Conservation (phyloP, 352 stramenopile species). For the Phytophthora idaei region DNA sequence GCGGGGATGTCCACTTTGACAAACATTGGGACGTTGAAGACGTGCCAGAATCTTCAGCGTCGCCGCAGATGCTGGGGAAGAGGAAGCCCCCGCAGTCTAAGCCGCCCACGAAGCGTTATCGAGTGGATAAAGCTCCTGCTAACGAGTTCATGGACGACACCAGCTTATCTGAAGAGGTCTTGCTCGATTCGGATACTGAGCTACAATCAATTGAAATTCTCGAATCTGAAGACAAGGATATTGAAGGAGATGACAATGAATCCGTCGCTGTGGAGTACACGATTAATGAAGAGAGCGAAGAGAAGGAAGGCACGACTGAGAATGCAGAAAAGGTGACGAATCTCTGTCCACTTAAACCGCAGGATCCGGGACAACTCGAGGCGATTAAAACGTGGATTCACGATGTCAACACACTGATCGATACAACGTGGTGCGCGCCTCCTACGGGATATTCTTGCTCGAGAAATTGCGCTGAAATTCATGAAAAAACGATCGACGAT, state of each 20-base stretch:
- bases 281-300: neutral
- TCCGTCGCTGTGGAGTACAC: neutral
- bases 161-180: neutral
- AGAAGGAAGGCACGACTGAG: neutral
- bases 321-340: neutral
- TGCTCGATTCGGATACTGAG: neutral
- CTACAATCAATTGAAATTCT: neutral
- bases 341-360: conserved; percentile 14
- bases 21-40: neutral
- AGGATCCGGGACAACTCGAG: conserved; percentile 8
- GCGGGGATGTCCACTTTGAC: neutral
- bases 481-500: neutral
- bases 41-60: too few species aligned
- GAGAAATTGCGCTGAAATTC: neutral
- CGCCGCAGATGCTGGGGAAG: neutral
- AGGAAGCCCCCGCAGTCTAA: neutral
- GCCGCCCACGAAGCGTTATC: neutral
- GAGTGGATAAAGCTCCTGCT: neutral
- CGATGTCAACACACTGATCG: neutral
- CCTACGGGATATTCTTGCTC: conserved; percentile 10
- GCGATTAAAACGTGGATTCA: conserved; percentile 7
- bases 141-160: neutral
- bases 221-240: neutral
- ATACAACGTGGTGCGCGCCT: conserved; percentile 1
- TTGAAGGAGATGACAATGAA: neutral